Percentiles rank a stretch among this genome's conserved stretches.
phyloP scores from a whole-genome alignment of 176 grass and related monocot species.

The Oryza longistaminata region DNA sequence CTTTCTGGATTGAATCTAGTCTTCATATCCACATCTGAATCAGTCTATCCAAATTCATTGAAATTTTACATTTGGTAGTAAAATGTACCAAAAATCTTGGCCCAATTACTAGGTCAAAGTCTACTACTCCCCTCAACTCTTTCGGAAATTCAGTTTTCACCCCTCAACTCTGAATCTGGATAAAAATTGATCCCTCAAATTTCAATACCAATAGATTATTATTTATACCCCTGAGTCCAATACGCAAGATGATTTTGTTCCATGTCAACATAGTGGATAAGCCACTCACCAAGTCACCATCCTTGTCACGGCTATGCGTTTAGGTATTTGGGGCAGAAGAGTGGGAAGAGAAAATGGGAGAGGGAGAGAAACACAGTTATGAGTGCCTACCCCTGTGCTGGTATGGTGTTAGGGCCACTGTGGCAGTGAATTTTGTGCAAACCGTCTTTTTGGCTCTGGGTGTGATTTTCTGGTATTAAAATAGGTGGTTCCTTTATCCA shows the following conservation, averaged over 20 bases:
- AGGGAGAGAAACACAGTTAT: not conserved
- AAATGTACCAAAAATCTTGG: not conserved
- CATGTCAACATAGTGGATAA: not conserved
- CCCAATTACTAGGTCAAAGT: not conserved
- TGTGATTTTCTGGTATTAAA: not conserved
- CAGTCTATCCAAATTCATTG: slow-evolving; percentile 3
- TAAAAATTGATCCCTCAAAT: not conserved
- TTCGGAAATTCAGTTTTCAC: not conserved
- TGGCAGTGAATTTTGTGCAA: not conserved
- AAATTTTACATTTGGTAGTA: slow-evolving; percentile 20
- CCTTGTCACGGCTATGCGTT: not conserved
- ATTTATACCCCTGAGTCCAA: not conserved
- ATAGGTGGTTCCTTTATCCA: not conserved
- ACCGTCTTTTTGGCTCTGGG: not conserved
- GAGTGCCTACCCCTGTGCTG: not conserved
- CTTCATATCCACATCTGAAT: slow-evolving; percentile 40
- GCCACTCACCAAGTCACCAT: not conserved
- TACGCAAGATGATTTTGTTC: not conserved
- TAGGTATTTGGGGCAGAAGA: not conserved
- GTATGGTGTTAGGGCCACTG: not conserved
- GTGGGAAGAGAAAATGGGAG: not conserved
- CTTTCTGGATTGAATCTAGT: not conserved
- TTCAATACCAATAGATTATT: not conserved
- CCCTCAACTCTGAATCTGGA: not conserved
- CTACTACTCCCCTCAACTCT: not conserved